These are phyloP conservation scores for Caryopteris hybrid DNA, from an alignment of 305 asterid genomes.

Conservation along the genomic window DNA sequence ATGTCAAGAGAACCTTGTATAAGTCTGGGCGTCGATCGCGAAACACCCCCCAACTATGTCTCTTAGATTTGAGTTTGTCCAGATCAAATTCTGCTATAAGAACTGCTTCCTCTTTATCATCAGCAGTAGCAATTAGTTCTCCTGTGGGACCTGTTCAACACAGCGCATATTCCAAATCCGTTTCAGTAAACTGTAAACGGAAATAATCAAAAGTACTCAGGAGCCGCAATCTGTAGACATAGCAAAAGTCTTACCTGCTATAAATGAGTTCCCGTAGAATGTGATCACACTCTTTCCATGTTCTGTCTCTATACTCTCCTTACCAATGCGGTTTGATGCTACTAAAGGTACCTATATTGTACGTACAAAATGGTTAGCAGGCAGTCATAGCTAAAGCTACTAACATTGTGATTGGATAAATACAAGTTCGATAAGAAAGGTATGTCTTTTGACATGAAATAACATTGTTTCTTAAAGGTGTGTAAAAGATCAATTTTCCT, in stretches of 20 bases:
- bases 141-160: constrained; percentile 75
- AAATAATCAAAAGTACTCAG: background rate
- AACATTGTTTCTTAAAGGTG: background rate
- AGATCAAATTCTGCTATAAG: constrained; percentile 78
- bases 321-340: constrained; percentile 90
- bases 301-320: constrained; percentile 79
- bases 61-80: constrained; percentile 71
- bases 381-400: background rate
- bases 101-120: constrained; percentile 77
- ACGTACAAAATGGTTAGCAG: constrained; percentile 6
- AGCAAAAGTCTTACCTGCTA: constrained; percentile 57
- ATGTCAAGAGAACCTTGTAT: constrained; percentile 85
- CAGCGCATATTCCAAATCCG: constrained; percentile 11
- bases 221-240: background rate
- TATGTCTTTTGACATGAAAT: background rate
- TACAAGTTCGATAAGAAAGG: background rate
- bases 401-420: background rate
- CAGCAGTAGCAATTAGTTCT: constrained; percentile 68
- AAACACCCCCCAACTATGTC: constrained; percentile 87
- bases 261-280: constrained; percentile 88
- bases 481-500: background rate
- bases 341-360: constrained; percentile 92
- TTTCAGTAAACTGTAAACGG: background rate
- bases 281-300: constrained; percentile 86
- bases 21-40: constrained; percentile 96